Conservation (phyloP, 2,329 filamentous ascomycete genomes). For the Chrysosporium keratinophilum region DNA sequence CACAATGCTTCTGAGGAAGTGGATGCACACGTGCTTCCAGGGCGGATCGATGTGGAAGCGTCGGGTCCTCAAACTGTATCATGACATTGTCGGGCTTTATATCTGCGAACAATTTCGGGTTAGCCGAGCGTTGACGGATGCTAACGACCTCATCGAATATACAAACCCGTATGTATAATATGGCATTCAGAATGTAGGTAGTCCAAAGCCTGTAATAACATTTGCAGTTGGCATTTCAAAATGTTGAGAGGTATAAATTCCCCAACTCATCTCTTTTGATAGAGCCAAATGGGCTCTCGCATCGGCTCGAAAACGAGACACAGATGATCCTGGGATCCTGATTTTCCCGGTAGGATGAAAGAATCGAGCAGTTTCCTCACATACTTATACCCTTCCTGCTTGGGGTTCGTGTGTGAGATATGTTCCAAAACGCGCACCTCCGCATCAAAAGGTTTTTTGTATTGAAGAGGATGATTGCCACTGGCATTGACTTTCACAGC, state of each 20-base stretch:
- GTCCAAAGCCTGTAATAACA: slow-evolving; percentile 33
- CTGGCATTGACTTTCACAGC: slow-evolving; percentile 28
- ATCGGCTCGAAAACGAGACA: slow-evolving; percentile 32
- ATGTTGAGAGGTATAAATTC: slow-evolving; percentile 24
- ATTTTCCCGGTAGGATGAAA: slow-evolving; percentile 21
- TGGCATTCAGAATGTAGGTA: slow-evolving; percentile 37
- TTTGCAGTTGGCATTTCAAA: slow-evolving; percentile 28
- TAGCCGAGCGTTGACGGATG: slow-evolving; percentile 11
- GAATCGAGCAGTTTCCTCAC: slow-evolving; percentile 26
- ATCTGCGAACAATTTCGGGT: slow-evolving; percentile 20
- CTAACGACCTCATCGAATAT: too few relatives aligned
- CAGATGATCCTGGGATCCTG: slow-evolving; percentile 19
- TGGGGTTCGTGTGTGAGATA: slow-evolving; percentile 20
- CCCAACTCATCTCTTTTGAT: slow-evolving; percentile 20
- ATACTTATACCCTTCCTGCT: slow-evolving; percentile 25
- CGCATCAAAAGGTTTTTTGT: slow-evolving; percentile 4
- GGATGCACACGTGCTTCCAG: slow-evolving; percentile 23
- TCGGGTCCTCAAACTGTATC: slow-evolving; percentile 24
- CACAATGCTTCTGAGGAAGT: slow-evolving; percentile 23
- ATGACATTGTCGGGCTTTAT: slow-evolving; percentile 38
- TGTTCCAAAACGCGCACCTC: slow-evolving; percentile 2
- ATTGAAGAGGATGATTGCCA: slow-evolving; percentile 4
- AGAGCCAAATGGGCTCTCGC: slow-evolving; percentile 29
- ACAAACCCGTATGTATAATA: slow-evolving; percentile 38
- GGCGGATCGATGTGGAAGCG: slow-evolving; percentile 19